Percentiles rank a stretch among this genome's conserved stretches.
Evolutionary conservation across 305 asterid species (phyloP).

Genomic region (Solanum hybrid): DNA sequence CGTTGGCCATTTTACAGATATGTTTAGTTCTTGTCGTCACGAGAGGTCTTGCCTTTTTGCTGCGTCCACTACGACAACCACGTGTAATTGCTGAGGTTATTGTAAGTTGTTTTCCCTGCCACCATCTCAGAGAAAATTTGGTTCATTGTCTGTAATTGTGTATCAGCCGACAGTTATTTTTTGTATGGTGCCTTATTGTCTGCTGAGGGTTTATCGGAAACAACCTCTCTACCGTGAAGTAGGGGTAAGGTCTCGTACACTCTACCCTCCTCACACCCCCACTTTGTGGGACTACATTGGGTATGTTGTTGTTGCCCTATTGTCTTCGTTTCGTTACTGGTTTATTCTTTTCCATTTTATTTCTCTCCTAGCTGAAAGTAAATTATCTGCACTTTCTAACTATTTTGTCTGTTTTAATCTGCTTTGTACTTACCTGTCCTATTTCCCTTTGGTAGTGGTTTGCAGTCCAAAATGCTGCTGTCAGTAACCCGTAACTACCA

Average conservation of each 20-base stretch:
- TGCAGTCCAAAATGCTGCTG: not conserved
- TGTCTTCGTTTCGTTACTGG: not conserved
- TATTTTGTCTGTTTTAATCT: not conserved
- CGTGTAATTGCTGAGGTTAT: conserved; percentile 24
- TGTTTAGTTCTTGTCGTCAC: conserved; percentile 18
- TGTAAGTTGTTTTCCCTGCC: conserved; percentile 8
- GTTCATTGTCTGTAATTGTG: not conserved
- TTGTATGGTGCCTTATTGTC: not conserved
- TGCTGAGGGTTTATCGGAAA: not conserved
- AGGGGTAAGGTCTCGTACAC: not conserved
- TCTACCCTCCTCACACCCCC: not conserved
- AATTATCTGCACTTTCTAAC: not conserved
- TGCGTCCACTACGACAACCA: conserved; percentile 22
- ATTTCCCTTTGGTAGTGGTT: not conserved
- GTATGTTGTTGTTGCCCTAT: not conserved
- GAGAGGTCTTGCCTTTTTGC: conserved; percentile 18
- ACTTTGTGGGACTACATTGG: not conserved
- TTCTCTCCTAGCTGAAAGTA: not conserved
- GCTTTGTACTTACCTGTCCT: not conserved
- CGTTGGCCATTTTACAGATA: conserved; percentile 20
- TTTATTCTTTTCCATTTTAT: not conserved
- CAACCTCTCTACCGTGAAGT: not conserved
- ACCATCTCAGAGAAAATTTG: not conserved
- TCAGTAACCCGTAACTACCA: not conserved
- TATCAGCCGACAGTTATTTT: not conserved